Evolutionary conservation across 2,329 filamentous ascomycete genomes (phyloP).

Genomic region (Dactylonectria estremocensis): DNA sequence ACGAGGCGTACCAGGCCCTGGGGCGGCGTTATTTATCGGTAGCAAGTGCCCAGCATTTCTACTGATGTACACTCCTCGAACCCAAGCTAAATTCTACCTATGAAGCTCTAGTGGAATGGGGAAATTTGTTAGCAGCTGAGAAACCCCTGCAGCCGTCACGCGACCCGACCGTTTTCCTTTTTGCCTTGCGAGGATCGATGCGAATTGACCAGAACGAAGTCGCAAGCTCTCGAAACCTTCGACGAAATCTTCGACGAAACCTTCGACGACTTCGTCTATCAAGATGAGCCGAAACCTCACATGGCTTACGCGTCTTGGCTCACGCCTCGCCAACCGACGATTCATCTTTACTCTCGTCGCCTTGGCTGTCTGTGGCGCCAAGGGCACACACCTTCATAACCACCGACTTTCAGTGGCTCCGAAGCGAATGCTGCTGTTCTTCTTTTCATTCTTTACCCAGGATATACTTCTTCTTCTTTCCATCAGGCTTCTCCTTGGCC

Average conservation of each 20-base stretch:
- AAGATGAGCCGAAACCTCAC: slow-evolving; percentile 28
- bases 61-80: background rate
- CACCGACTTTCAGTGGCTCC: slow-evolving; percentile 51
- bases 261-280: slow-evolving; percentile 18
- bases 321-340: slow-evolving; percentile 48
- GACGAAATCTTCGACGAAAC: slow-evolving; percentile 15
- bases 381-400: slow-evolving; percentile 52
- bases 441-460: slow-evolving; percentile 55
- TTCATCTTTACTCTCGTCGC: slow-evolving; percentile 53
- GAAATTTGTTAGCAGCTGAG: slow-evolving; percentile 11
- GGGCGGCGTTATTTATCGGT: slow-evolving; percentile 36
- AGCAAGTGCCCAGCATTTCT: slow-evolving; percentile 10
- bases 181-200: background rate
- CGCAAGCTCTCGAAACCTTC: slow-evolving; percentile 7
- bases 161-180: slow-evolving; percentile 22
- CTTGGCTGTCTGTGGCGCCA: slow-evolving; percentile 51
- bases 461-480: slow-evolving; percentile 52
- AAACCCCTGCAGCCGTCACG: slow-evolving; percentile 16
- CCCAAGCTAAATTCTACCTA: slow-evolving; percentile 14
- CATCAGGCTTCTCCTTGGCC: slow-evolving; percentile 51
- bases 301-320: slow-evolving; percentile 34
- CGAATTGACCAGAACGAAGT: background rate
- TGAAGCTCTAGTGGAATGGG: slow-evolving; percentile 27
- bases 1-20: background rate
- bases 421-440: slow-evolving; percentile 50